Conservation (phyloP, 768 basidiomycete species). For the Mycena pura region DNA sequence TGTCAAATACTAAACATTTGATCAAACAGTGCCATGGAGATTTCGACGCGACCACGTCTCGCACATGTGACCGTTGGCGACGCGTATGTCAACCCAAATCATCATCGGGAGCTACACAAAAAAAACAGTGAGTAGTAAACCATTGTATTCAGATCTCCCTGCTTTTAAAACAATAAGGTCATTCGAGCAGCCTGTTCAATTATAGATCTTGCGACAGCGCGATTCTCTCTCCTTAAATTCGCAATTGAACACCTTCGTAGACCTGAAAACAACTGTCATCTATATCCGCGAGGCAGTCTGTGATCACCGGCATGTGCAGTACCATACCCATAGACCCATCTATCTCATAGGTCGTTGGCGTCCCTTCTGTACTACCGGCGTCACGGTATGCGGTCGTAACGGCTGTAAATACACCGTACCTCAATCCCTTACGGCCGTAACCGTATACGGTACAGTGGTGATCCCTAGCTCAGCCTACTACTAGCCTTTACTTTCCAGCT, state of each 20-base stretch:
- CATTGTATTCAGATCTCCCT: neutral
- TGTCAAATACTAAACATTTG: neutral
- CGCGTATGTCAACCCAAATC: neutral
- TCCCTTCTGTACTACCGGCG: neutral
- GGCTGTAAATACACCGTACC: too few relatives aligned
- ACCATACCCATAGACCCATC: neutral
- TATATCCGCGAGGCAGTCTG: neutral
- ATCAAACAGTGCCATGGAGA: neutral
- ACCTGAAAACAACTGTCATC: neutral
- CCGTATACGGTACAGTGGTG: too few relatives aligned
- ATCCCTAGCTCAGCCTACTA: too few relatives aligned
- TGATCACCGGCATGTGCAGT: neutral
- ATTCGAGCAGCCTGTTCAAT: neutral
- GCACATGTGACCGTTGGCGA: neutral
- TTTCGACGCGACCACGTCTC: neutral
- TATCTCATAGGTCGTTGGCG: neutral
- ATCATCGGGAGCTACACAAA: neutral
- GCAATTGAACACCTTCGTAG: neutral
- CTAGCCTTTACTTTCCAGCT: too few relatives aligned
- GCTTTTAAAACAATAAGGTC: neutral
- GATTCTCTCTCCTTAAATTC: neutral
- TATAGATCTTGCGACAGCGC: neutral
- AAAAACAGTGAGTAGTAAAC: neutral
- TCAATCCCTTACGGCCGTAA: too few relatives aligned
- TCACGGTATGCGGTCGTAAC: too few relatives aligned